phyloP scores from a whole-genome alignment of 345 rosid species.

The Pistacia vera region DNA sequence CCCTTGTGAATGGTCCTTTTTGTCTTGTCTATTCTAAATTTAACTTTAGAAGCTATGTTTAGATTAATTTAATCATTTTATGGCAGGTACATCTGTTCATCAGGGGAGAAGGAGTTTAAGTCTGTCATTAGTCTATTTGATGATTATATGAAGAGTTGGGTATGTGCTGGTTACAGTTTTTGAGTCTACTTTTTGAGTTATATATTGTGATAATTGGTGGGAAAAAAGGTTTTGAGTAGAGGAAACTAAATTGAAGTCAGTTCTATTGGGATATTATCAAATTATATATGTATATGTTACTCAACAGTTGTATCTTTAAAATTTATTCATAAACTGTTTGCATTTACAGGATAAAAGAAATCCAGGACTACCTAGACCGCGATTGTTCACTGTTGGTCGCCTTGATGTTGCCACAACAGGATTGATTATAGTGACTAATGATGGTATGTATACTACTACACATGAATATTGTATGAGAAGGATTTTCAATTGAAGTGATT shows the following conservation, averaged over 20 bases:
- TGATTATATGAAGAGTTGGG: slow-evolving; percentile 76
- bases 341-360: slow-evolving; percentile 59
- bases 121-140: slow-evolving; percentile 72
- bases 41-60: background rate
- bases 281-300: too few species aligned
- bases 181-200: background rate
- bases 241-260: background rate
- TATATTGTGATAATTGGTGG: background rate
- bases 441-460: slow-evolving; percentile 47
- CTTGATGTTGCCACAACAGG: slow-evolving; percentile 97
- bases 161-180: slow-evolving; percentile 29
- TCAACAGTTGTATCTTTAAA: background rate
- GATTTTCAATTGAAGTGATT: slow-evolving; percentile 11
- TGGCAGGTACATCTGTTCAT: slow-evolving; percentile 89
- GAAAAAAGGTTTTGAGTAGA: background rate
- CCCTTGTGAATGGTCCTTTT: background rate
- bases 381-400: slow-evolving; percentile 94
- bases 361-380: slow-evolving; percentile 77
- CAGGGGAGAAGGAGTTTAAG: slow-evolving; percentile 79
- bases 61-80: slow-evolving; percentile 16
- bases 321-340: slow-evolving; percentile 13
- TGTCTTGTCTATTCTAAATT: slow-evolving; percentile 5
- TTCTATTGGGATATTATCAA: background rate
- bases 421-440: slow-evolving; percentile 82
- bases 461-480: background rate